Conservation (phyloP, 2,329 filamentous ascomycete genomes). For the Celoporthe dispersa region DNA sequence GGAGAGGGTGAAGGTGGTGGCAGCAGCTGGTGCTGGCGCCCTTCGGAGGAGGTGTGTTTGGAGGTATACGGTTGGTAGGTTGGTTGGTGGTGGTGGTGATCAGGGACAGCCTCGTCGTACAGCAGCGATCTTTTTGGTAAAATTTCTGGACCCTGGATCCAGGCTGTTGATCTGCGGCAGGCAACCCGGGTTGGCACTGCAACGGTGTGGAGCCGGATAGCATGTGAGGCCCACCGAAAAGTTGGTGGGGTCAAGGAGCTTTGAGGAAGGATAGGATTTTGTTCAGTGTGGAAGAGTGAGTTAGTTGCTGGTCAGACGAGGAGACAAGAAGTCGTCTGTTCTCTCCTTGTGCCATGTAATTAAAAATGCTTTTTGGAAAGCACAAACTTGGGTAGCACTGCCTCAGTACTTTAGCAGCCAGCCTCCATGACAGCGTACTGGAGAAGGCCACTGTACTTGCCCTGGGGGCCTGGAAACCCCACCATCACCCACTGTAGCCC, state of each 20-base stretch:
- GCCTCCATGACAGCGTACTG: neutral
- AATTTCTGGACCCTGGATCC: conserved; percentile 18
- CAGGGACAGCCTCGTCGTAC: neutral
- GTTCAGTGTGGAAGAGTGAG: neutral
- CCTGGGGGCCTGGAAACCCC: neutral
- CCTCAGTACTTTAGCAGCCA: too few species aligned
- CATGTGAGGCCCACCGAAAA: conserved; percentile 10
- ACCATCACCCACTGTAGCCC: neutral
- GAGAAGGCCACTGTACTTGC: neutral
- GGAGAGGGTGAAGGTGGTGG: neutral
- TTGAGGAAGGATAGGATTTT: neutral
- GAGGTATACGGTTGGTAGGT: neutral
- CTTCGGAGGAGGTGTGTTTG: too few species aligned
- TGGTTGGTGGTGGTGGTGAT: neutral
- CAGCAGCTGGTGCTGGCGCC: neutral
- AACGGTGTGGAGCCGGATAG: neutral
- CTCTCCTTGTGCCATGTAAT: neutral
- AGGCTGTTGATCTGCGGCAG: conserved; percentile 6
- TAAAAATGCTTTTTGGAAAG: neutral
- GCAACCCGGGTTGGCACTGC: neutral
- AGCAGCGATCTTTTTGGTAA: conserved; percentile 12
- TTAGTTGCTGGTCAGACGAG: neutral
- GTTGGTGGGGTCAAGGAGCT: neutral
- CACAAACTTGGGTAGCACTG: neutral
- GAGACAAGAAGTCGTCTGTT: neutral